Conservation (phyloP, 2,329 filamentous ascomycete species). For the Verticillium albo-atrum region DNA sequence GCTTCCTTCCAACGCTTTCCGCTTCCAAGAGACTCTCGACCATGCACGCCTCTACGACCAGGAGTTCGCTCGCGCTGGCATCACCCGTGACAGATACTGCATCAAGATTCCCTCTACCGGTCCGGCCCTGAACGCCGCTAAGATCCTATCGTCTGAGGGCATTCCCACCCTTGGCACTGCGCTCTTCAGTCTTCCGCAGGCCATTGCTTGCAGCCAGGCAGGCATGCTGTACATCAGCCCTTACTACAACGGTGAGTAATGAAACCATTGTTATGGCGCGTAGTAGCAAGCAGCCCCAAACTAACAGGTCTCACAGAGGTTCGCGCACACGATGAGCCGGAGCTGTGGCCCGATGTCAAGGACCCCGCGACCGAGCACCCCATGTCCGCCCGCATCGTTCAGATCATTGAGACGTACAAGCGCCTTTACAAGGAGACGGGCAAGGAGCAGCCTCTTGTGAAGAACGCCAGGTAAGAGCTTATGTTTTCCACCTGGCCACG, state of each 20-base stretch:
- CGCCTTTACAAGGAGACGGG: constrained; percentile 40
- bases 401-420: constrained; percentile 43
- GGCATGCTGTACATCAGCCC: constrained; percentile 43
- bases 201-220: constrained; percentile 44
- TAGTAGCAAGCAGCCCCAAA: background rate
- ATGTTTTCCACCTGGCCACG: background rate
- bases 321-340: constrained; percentile 34
- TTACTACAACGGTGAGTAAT: constrained; percentile 40
- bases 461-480: constrained; percentile 34
- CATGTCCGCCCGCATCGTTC: constrained; percentile 40
- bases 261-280: background rate
- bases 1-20: constrained; percentile 39
- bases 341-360: constrained; percentile 39
- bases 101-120: constrained; percentile 49
- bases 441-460: constrained; percentile 41
- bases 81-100: constrained; percentile 39
- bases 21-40: constrained; percentile 36
- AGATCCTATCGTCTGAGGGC: constrained; percentile 34
- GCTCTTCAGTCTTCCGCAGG: constrained; percentile 41
- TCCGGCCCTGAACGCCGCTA: constrained; percentile 39
- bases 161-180: constrained; percentile 43
- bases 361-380: constrained; percentile 43
- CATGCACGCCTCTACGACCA: constrained; percentile 40
- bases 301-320: constrained; percentile 25
- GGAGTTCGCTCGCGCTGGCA: constrained; percentile 39